Conservation (phyloP, 2,329 filamentous ascomycete species). For the Fusarium pseudograminearum region DNA sequence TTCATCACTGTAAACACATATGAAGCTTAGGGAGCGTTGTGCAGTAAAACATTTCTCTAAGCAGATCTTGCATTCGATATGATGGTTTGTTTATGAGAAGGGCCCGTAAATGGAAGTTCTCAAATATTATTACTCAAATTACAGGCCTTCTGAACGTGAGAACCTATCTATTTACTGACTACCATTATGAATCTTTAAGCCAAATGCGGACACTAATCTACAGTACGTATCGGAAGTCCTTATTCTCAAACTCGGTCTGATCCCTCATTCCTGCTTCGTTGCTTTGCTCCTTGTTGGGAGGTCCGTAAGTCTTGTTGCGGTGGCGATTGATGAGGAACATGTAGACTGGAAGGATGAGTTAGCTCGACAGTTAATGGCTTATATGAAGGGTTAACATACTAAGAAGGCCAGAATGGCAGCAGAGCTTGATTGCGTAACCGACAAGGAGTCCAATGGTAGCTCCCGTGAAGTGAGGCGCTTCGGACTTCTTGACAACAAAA, state of each 20-base stretch:
- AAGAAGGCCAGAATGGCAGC: conserved; percentile 8
- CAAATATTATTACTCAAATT: neutral
- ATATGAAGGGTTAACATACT: neutral
- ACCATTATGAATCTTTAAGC: rapidly evolving
- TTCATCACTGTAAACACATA: too few species aligned
- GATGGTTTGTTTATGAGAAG: too few species aligned
- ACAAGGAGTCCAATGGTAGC: conserved; percentile 7
- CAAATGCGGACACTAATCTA: neutral
- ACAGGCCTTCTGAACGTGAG: rapidly evolving
- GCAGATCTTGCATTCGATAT: too few species aligned
- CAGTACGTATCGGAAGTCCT: conserved; percentile 22
- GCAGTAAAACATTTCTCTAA: too few species aligned
- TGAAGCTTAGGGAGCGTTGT: too few species aligned
- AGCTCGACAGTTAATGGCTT: too few species aligned
- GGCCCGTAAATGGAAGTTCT: too few species aligned
- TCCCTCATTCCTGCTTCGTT: conserved; percentile 26
- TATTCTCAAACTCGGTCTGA: conserved; percentile 27
- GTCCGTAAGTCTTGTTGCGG: conserved; percentile 16
- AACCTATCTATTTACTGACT: neutral
- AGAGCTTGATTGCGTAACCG: conserved; percentile 6
- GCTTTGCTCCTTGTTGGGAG: conserved; percentile 20
- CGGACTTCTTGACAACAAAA: conserved; percentile 7
- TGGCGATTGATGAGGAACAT: conserved; percentile 18
- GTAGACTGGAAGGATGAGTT: neutral
- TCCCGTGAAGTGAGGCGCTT: conserved; percentile 5